Evolutionary conservation across 208 protist genomes (phyloP).

Genomic region (Lotmaria passim): DNA sequence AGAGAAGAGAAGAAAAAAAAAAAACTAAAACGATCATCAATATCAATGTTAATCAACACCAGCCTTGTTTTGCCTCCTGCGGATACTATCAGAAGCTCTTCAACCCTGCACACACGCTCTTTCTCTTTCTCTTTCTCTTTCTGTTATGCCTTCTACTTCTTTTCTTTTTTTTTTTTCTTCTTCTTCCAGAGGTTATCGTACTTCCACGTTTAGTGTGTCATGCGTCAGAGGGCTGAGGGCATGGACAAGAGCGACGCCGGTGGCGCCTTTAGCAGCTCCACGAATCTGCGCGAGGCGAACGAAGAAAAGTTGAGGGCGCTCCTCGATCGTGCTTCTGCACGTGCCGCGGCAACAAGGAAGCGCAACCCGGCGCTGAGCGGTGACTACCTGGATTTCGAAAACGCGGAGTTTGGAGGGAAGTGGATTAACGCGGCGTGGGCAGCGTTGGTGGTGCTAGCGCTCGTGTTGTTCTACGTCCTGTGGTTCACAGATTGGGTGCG

Average conservation of each 20-base stretch:
- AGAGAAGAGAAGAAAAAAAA: too few relatives aligned
- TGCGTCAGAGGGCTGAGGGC: slow-evolving; percentile 21
- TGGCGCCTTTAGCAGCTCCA: slow-evolving; percentile 22
- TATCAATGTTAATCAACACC: too few relatives aligned
- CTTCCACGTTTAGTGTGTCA: too few relatives aligned
- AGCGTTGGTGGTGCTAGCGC: slow-evolving; percentile 25
- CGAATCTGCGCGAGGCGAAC: slow-evolving; percentile 28
- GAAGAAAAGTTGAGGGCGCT: slow-evolving; percentile 30
- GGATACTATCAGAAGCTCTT: too few relatives aligned
- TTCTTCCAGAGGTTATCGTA: too few relatives aligned
- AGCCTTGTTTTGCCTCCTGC: too few relatives aligned
- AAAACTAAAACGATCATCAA: too few relatives aligned
- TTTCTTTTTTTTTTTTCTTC: too few relatives aligned
- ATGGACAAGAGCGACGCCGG: slow-evolving; percentile 6
- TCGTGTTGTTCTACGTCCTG: slow-evolving; percentile 50
- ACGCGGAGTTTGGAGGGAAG: slow-evolving; percentile 28
- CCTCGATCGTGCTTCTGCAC: slow-evolving; percentile 11
- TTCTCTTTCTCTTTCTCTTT: too few relatives aligned
- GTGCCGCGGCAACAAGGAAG: slow-evolving; percentile 23
- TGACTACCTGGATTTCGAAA: slow-evolving; percentile 51
- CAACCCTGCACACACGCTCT: too few relatives aligned
- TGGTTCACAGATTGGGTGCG: slow-evolving; percentile 58
- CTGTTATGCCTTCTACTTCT: too few relatives aligned
- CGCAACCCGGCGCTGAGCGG: slow-evolving; percentile 25
- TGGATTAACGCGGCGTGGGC: slow-evolving; percentile 37